These are phyloP conservation scores for Tilletia indica DNA, from an alignment of 1,284 basidiomycete genomes.

Conservation along the genomic window DNA sequence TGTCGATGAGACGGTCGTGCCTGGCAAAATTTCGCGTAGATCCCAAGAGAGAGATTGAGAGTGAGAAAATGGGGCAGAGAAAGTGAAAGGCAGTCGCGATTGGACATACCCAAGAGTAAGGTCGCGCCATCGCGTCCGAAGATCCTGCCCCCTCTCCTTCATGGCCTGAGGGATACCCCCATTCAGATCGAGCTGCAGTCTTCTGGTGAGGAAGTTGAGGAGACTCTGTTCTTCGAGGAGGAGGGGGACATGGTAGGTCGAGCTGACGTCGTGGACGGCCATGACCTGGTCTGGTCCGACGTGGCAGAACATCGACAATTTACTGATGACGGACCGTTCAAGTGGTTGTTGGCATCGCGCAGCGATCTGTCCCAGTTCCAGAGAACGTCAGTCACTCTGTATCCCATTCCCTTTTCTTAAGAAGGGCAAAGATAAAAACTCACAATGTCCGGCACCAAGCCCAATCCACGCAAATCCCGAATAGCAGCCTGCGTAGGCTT, in stretches of 20 bases:
- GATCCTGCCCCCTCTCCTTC: constrained; percentile 66
- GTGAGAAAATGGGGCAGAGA: too few species aligned
- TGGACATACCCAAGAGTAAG: constrained; percentile 63
- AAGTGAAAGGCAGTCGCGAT: constrained; percentile 47
- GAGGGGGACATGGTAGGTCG: constrained; percentile 95
- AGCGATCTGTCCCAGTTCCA: constrained; percentile 68
- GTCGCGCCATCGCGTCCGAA: constrained; percentile 76
- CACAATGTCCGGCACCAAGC: constrained; percentile 80
- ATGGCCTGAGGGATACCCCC: constrained; percentile 63
- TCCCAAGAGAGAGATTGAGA: too few species aligned
- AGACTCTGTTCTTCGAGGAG: constrained; percentile 90
- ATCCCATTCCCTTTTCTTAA: too few species aligned
- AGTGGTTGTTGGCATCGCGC: constrained; percentile 74
- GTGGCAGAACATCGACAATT: constrained; percentile 99
- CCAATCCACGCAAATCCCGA: constrained; percentile 87
- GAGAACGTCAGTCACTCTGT: too few species aligned
- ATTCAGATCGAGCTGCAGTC: constrained; percentile 72
- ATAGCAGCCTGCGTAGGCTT: constrained; percentile 98
- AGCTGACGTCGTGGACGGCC: constrained; percentile 92
- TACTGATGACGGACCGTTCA: constrained; percentile 80
- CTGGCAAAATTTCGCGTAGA: constrained; percentile 43
- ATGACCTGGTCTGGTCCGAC: constrained; percentile 89
- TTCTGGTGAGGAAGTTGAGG: constrained; percentile 75
- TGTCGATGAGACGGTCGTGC: constrained; percentile 87
- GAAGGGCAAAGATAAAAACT: neutral